Conservation (phyloP, 2,329 filamentous ascomycete species). For the Aspergillus spinulosporus region DNA sequence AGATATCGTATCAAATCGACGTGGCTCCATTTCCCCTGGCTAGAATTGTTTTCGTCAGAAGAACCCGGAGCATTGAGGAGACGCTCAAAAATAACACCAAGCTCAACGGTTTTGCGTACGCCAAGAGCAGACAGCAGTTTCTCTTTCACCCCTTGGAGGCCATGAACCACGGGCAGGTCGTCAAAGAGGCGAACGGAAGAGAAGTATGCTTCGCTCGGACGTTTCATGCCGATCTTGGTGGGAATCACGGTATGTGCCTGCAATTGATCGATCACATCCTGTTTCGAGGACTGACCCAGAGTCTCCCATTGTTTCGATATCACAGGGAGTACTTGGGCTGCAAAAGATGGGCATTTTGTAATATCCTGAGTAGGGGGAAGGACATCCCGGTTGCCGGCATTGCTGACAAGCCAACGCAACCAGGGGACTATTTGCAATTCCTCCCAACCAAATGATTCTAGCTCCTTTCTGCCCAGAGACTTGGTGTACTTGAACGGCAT, state of each 20-base stretch:
- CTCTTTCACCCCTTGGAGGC: constrained; percentile 79
- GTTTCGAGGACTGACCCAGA: constrained; percentile 66
- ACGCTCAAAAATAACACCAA: constrained; percentile 89
- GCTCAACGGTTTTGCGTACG: constrained; percentile 90
- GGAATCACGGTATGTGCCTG: constrained; percentile 74
- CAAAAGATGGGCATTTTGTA: constrained; percentile 59
- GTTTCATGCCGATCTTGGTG: constrained; percentile 86
- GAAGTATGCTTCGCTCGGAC: constrained; percentile 85
- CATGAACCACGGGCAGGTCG: constrained; percentile 79
- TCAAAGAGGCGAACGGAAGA: constrained; percentile 92
- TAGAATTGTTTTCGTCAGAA: constrained; percentile 50
- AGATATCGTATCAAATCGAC: constrained; percentile 94
- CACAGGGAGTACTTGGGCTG: constrained; percentile 72
- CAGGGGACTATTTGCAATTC: constrained; percentile 82
- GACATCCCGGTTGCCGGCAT: constrained; percentile 60
- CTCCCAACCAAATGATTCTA: constrained; percentile 82
- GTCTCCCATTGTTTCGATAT: constrained; percentile 89
- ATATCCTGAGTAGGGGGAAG: constrained; percentile 59
- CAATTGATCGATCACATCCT: constrained; percentile 64
- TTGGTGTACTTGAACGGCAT: constrained; percentile 81
- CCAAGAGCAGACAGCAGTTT: constrained; percentile 82
- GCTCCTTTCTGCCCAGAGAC: constrained; percentile 63
- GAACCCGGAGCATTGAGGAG: constrained; percentile 64
- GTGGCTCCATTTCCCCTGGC: constrained; percentile 73
- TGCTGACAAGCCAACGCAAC: constrained; percentile 77